These are phyloP conservation scores for Saturnispora bothae DNA, from an alignment of 805 yeast genomes.

Conservation along the genomic window DNA sequence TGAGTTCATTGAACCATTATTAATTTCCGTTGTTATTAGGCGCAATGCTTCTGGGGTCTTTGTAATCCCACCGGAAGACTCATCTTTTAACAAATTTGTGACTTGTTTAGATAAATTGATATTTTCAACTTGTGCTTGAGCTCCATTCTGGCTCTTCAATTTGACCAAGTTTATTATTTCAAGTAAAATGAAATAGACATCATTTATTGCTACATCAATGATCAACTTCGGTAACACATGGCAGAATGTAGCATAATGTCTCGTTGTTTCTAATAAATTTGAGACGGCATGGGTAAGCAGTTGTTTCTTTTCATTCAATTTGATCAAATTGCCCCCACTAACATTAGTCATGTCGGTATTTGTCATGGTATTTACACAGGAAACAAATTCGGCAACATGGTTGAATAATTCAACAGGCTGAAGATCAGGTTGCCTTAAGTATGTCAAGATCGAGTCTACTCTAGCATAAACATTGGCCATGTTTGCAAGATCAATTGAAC, in stretches of 20 bases:
- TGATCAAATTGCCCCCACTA: conserved; percentile 11
- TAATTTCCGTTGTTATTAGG: not conserved
- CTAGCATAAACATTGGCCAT: conserved; percentile 37
- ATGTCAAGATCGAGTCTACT: conserved; percentile 35
- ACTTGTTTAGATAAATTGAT: not conserved
- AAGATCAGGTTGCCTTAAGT: conserved; percentile 21
- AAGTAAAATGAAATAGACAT: conserved; percentile 55
- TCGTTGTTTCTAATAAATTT: conserved; percentile 63
- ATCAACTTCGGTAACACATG: conserved; percentile 59
- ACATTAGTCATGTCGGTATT: conserved; percentile 27
- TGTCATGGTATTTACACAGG: conserved; percentile 32
- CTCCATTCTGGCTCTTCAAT: conserved; percentile 19
- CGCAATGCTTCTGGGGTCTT: conserved; percentile 12
- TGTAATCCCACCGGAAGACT: not conserved
- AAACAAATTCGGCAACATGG: conserved; percentile 39
- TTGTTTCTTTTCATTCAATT: conserved; percentile 30
- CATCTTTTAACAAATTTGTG: not conserved
- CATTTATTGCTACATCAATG: conserved; percentile 67
- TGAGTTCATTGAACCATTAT: conserved; percentile 1
- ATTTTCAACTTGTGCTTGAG: not conserved
- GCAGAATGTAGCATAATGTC: conserved; percentile 59
- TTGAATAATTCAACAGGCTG: conserved; percentile 35
- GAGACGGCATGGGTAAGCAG: conserved; percentile 56
- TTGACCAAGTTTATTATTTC: conserved; percentile 49
- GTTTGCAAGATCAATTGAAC: conserved; percentile 37